A percentile compares a stretch with the other conserved stretches of the same genome.
Conservation (phyloP, 1,284 basidiomycete genomes). For the Schizopora paradoxa region DNA sequence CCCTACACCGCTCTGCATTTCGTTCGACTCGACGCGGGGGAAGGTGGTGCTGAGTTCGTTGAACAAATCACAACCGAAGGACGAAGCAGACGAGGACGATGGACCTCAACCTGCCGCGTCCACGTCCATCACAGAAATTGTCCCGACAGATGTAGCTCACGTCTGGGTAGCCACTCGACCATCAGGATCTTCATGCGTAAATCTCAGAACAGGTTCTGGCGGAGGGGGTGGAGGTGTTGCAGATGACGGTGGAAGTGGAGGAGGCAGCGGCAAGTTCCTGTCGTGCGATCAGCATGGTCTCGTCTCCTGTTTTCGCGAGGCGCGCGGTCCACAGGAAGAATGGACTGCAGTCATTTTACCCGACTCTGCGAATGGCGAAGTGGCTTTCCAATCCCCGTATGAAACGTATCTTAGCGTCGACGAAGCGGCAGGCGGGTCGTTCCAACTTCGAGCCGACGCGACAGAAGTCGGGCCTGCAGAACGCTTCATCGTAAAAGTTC, state of each 20-base stretch:
- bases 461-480: conserved; percentile 78
- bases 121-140: conserved; percentile 37
- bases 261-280: conserved; percentile 80
- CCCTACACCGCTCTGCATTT: conserved; percentile 65
- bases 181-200: conserved; percentile 74
- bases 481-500: conserved; percentile 84
- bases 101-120: conserved; percentile 13
- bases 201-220: conserved; percentile 70
- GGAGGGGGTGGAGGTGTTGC: too few species aligned
- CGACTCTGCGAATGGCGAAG: conserved; percentile 77
- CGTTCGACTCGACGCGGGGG: conserved; percentile 73
- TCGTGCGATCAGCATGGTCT: conserved; percentile 80
- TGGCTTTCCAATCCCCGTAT: conserved; percentile 79
- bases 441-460: conserved; percentile 77
- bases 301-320: conserved; percentile 76
- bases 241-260: conserved; percentile 51
- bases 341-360: conserved; percentile 75
- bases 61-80: conserved; percentile 51
- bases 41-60: conserved; percentile 57
- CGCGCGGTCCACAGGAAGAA: conserved; percentile 82
- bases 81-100: conserved; percentile 27
- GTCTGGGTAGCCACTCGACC: conserved; percentile 85
- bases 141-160: conserved; percentile 77
- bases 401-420: conserved; percentile 80
- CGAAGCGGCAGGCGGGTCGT: conserved; percentile 74